Evolutionary conservation across 1,139 yeast genomes (phyloP).

Genomic region (Geotrichum europaeum): DNA sequence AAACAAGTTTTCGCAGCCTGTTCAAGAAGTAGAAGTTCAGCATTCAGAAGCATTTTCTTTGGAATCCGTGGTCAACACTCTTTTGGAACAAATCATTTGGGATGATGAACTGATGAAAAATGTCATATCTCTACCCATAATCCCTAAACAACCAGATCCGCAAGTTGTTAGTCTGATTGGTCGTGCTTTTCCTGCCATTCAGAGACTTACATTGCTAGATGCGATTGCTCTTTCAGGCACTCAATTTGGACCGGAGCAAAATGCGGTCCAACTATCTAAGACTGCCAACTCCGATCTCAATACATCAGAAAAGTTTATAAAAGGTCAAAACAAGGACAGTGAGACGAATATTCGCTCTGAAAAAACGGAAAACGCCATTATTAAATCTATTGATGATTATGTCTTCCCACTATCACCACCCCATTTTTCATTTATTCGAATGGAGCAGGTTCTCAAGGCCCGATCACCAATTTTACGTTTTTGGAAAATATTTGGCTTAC

Average conservation of each 20-base stretch:
- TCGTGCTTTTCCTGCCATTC: constrained; percentile 9
- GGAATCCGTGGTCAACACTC: constrained; percentile 28
- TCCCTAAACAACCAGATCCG: constrained; percentile 12
- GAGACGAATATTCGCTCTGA: constrained; percentile 7
- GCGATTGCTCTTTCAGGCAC: constrained; percentile 8
- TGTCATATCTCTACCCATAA: constrained; percentile 20
- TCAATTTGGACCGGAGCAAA: not conserved
- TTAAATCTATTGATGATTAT: constrained; percentile 6
- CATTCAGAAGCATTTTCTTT: constrained; percentile 18
- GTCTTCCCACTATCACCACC: constrained; percentile 14
- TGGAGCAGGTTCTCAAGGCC: constrained; percentile 30
- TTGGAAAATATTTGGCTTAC: constrained; percentile 37
- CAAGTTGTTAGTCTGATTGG: constrained; percentile 2
- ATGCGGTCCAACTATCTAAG: not conserved
- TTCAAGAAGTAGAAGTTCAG: constrained; percentile 14
- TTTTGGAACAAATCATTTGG: constrained; percentile 44
- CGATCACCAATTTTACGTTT: constrained; percentile 35
- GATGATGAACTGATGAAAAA: constrained; percentile 35
- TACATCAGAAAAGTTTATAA: not conserved
- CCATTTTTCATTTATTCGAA: constrained; percentile 27
- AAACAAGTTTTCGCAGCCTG: not conserved
- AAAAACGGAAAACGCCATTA: not conserved
- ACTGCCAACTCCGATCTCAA: not conserved
- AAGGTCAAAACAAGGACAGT: not conserved
- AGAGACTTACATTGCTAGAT: constrained; percentile 8